Evolutionary conservation across 352 stramenopile species (phyloP), one percentile per base, ranked within the genome.

Genomic region (Globisporangium alternatum): DNA sequence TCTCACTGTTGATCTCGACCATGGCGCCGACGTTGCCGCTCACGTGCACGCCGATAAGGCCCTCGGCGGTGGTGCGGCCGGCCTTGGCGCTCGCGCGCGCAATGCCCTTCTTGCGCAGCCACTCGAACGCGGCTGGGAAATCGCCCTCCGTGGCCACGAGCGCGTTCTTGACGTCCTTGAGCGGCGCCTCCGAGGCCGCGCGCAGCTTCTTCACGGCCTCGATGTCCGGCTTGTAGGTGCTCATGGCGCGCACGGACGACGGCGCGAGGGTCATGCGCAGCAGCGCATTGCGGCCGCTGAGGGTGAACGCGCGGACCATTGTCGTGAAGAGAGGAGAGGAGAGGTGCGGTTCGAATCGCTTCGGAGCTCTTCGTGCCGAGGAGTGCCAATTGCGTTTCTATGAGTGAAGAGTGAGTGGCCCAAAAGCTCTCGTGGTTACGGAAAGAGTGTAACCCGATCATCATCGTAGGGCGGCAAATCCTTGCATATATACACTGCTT

Each of bases 1-100:
- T 98, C 77, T 98, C 90, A 53, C 86, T 97, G 79, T 98, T 98
- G 65, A 97, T 81, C 75, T 98, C 90, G 30, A 98, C 89, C 75
- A 98, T 93, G 45, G 90, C 90, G 49, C 78, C 78, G 51, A 76
- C 72, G 67, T 92, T 88, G 31, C 81, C 86, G 58, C 85, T 83
- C 47, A 88, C 83, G 48, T 93, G 69, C n/a, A 91, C 70, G 43
- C 76, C 76, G 13, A 95, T 76, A 13, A 94, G 80, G 3, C 89
- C 89, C 70, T 96, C 85, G 39, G 78, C 84, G 1, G 88, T 91
- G 21, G 76, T 81, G 64, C 89, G 81, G 13, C 79, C 80, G 35
- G 81, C 81, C 74, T 96, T 95, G 64, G 84, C 83, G 47, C 78
- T 91, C 53, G 88, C 90, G 45, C 75, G 78, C 35, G 88, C 79